phyloP scores from a whole-genome alignment of 177 flowering plant genomes.

The Vitis hybrid region DNA sequence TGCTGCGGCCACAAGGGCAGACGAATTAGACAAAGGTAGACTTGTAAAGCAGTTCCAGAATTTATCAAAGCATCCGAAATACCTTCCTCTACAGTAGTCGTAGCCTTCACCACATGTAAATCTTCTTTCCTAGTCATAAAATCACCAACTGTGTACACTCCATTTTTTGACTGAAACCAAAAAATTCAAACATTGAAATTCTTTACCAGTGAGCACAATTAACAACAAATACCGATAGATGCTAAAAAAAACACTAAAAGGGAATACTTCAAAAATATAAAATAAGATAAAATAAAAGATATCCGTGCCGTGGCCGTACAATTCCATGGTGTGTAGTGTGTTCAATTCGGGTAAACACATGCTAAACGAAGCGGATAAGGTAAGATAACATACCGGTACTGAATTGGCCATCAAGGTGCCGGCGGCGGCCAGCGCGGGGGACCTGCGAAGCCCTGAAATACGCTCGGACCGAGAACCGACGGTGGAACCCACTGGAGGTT shows the following conservation, averaged over 20 bases:
- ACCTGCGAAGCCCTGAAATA: slow-evolving; percentile 10
- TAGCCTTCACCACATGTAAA: slow-evolving; percentile 70
- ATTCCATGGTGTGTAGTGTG: background rate
- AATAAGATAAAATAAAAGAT: background rate
- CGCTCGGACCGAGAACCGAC: background rate
- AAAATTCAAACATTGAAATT: background rate
- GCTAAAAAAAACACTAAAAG: background rate
- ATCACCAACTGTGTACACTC: slow-evolving; percentile 78
- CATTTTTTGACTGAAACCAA: slow-evolving; percentile 51
- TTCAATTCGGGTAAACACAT: background rate
- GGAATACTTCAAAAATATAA: background rate
- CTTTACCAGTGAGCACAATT: background rate
- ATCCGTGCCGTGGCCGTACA: background rate
- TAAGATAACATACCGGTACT: slow-evolving; percentile 23
- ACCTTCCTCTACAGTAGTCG: slow-evolving; percentile 93
- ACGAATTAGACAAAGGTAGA: slow-evolving; percentile 13
- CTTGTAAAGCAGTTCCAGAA: background rate
- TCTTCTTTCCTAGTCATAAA: slow-evolving; percentile 86
- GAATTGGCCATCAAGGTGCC: slow-evolving; percentile 37
- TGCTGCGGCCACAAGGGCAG: slow-evolving; percentile 46
- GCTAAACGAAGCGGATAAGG: background rate
- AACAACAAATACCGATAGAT: background rate
- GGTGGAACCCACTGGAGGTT: background rate
- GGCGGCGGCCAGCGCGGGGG: slow-evolving; percentile 14
- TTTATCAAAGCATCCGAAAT: slow-evolving; percentile 3